These are phyloP conservation scores for Naganishia randhawae DNA, from an alignment of 768 basidiomycete genomes.

Conservation along the genomic window DNA sequence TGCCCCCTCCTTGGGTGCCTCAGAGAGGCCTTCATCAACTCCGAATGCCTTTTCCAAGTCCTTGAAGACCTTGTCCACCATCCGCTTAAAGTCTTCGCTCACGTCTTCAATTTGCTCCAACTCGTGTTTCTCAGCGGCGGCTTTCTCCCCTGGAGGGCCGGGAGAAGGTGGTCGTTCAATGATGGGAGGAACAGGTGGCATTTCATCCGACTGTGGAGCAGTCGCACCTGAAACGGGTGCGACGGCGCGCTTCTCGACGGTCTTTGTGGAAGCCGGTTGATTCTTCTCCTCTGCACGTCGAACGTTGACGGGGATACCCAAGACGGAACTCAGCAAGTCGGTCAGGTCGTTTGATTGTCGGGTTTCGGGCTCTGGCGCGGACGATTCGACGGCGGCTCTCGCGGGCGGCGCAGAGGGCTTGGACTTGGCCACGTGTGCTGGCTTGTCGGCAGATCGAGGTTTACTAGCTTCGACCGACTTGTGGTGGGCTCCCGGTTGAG, in stretches of 20 bases:
- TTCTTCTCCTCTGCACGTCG: background rate
- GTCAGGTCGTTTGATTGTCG: background rate
- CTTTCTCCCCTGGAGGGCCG: background rate
- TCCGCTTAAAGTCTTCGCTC: constrained; percentile 13
- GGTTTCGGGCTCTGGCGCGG: background rate
- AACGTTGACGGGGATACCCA: background rate
- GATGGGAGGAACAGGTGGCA: background rate
- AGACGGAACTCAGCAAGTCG: constrained; percentile 10
- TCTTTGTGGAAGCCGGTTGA: background rate
- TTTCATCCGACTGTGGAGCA: background rate
- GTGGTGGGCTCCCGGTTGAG: background rate
- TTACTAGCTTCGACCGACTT: background rate
- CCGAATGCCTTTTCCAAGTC: constrained; percentile 16
- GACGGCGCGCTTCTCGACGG: background rate
- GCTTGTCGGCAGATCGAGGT: background rate
- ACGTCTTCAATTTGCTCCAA: background rate
- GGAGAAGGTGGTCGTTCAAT: constrained; percentile 9
- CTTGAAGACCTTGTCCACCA: constrained; percentile 20
- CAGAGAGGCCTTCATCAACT: background rate
- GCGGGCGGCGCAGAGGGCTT: background rate
- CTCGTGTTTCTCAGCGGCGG: background rate
- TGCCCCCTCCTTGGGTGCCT: background rate
- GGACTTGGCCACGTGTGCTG: background rate
- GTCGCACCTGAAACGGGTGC: no score
- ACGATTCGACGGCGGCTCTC: no score